Conservation (phyloP, 768 basidiomycete genomes). For the Boletus pseudopeckii region DNA sequence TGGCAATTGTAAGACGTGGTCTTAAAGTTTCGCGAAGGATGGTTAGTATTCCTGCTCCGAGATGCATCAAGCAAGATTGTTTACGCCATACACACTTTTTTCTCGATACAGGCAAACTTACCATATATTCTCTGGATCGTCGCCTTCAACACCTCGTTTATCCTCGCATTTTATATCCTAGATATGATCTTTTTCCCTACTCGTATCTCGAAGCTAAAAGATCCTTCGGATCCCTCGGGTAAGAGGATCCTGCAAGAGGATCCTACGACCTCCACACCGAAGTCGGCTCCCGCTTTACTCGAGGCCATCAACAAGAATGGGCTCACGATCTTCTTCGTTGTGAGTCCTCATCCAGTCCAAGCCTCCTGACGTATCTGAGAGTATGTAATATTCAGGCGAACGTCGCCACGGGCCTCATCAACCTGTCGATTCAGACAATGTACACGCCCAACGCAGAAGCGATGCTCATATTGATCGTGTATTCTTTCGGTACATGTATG, state of each 20-base stretch:
- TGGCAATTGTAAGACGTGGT: conserved; percentile 37
- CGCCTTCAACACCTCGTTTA: conserved; percentile 84
- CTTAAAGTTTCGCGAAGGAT: conserved; percentile 56
- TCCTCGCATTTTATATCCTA: conserved; percentile 75
- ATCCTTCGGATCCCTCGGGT: conserved; percentile 22
- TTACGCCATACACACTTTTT: not conserved
- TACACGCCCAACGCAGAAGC: conserved; percentile 57
- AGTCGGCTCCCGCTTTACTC: conserved; percentile 50
- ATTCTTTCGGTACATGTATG: conserved; percentile 55
- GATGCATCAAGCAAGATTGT: not conserved
- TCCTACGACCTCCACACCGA: conserved; percentile 14
- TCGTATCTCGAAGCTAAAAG: conserved; percentile 29
- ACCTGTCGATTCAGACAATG: conserved; percentile 79
- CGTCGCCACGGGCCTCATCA: conserved; percentile 79
- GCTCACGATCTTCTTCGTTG: conserved; percentile 75
- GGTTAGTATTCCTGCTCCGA: conserved; percentile 38
- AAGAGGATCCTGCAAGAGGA: conserved; percentile 26
- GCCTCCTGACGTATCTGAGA: not conserved
- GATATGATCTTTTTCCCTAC: conserved; percentile 68
- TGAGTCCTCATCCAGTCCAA: conserved; percentile 37
- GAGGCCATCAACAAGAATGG: conserved; percentile 84
- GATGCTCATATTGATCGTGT: conserved; percentile 58
- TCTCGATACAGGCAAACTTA: conserved; percentile 66
- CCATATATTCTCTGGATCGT: conserved; percentile 87
- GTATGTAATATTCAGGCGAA: conserved; percentile 60